Conservation (phyloP, 305 asterid genomes). For the Solanum hybrid region DNA sequence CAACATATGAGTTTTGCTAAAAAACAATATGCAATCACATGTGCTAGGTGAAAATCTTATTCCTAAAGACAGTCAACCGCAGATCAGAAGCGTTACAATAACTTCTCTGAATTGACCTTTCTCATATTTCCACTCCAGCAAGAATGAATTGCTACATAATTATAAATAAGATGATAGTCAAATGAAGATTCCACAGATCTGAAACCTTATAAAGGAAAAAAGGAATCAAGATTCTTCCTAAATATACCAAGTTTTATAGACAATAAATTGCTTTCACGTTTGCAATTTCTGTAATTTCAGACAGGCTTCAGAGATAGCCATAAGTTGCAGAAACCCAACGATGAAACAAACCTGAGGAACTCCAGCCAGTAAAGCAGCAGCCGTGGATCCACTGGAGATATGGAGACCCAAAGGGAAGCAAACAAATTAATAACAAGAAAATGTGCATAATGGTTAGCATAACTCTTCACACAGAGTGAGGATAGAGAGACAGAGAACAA, state of each 20-base stretch:
- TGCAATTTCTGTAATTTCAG: not conserved
- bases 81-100: not conserved
- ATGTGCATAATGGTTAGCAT: constrained; percentile 3
- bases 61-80: not conserved
- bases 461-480: not conserved
- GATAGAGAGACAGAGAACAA: not conserved
- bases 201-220: not conserved
- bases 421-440: constrained; percentile 1
- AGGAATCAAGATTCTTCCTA: not conserved
- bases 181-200: not conserved
- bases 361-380: constrained; percentile 84
- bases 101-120: not conserved
- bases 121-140: not conserved
- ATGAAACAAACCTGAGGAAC: constrained; percentile 73
- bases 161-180: not conserved
- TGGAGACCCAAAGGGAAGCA: constrained; percentile 8
- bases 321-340: constrained; percentile 2
- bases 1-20: not conserved
- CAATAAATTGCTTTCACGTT: not conserved
- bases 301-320: not conserved
- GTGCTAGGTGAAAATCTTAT: not conserved
- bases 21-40: not conserved
- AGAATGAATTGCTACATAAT: not conserved
- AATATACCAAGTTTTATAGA: not conserved
- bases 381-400: constrained; percentile 72